Percentiles rank a stretch among this genome's conserved stretches.
phyloP scores from a whole-genome alignment of 108 stramenopile species.

The Nannochloropsis oceanica region DNA sequence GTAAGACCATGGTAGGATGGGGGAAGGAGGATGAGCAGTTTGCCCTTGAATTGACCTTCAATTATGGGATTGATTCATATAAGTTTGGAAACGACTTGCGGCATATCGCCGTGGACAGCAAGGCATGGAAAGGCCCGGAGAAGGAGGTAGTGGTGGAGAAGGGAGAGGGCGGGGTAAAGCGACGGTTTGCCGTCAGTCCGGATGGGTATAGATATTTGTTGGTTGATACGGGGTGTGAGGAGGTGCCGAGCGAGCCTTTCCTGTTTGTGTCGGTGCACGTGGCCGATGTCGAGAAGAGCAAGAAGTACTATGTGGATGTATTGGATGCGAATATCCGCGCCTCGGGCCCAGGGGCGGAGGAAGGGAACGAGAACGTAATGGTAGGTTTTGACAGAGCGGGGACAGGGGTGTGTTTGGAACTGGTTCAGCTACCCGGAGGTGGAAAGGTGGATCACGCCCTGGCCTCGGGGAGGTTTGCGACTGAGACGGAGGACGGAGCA shows the following conservation, averaged over 20 bases:
- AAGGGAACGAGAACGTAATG: constrained; percentile 10
- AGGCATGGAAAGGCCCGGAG: not conserved
- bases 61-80: constrained; percentile 33
- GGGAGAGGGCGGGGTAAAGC: not conserved
- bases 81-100: constrained; percentile 26
- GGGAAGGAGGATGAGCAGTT: constrained; percentile 31
- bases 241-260: not conserved
- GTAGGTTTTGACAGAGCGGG: constrained; percentile 17
- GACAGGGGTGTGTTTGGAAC: constrained; percentile 3
- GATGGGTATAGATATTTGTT: constrained; percentile 27
- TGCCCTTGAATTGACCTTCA: constrained; percentile 34
- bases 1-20: constrained; percentile 32
- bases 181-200: constrained; percentile 6
- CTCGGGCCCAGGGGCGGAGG: not conserved
- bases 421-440: constrained; percentile 7
- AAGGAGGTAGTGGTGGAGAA: not conserved
- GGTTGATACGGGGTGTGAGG: not conserved
- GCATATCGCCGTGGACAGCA: constrained; percentile 27
- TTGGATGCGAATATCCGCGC: not conserved
- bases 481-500: not conserved
- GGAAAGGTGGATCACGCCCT: constrained; percentile 25
- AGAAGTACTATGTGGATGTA: not conserved
- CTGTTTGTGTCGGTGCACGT: not conserved
- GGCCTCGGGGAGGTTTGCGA: constrained; percentile 15
- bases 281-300: not conserved